Percentiles rank a stretch among this genome's conserved stretches.
These are phyloP conservation scores for Monosporascus sp. DNA, from an alignment of 2,329 filamentous ascomycete species.

Conservation along the genomic window DNA sequence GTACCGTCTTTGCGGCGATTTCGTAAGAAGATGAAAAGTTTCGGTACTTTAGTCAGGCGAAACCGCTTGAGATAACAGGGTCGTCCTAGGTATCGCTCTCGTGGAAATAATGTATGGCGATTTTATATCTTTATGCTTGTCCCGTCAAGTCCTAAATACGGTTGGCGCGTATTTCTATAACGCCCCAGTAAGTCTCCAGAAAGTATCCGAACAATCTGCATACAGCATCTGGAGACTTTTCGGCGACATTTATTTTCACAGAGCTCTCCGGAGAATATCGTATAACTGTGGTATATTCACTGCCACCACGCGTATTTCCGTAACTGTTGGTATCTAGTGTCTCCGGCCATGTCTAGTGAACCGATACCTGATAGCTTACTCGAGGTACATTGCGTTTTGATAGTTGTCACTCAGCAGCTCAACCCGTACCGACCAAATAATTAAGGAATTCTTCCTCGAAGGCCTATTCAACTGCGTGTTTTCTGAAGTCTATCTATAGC, in stretches of 20 bases:
- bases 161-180: not conserved
- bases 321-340: too few species aligned
- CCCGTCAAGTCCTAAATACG: not conserved
- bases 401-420: too few species aligned
- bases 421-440: too few species aligned
- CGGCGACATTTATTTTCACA: not conserved
- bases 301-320: too few species aligned
- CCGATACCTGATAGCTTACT: too few species aligned
- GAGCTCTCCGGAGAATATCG: not conserved
- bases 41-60: not conserved
- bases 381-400: too few species aligned
- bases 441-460: too few species aligned
- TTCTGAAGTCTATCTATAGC: too few species aligned
- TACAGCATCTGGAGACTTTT: not conserved
- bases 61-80: not conserved
- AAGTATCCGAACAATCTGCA: conserved; percentile 4
- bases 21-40: not conserved
- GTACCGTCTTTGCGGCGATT: not conserved
- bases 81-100: not conserved
- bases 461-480: too few species aligned
- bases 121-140: not conserved
- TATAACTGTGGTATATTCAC: too few species aligned
- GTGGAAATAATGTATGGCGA: not conserved
- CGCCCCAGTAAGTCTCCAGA: conserved; percentile 1
- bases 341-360: too few species aligned